phyloP scores from a whole-genome alignment of 2,329 filamentous ascomycete species.

The Septoria petroselini region DNA sequence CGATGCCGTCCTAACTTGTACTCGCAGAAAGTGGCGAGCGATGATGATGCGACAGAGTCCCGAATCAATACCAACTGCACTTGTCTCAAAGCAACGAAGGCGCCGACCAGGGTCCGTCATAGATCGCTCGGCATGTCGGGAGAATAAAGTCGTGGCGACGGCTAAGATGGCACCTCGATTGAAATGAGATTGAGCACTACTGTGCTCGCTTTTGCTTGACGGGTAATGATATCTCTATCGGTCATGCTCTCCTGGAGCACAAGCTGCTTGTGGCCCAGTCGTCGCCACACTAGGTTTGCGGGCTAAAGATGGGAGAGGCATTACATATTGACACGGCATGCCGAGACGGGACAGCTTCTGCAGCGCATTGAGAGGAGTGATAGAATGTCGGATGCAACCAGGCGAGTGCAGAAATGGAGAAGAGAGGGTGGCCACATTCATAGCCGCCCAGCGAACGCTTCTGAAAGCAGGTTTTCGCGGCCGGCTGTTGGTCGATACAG shows the following conservation, averaged over 20 bases:
- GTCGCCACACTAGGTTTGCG: too few relatives aligned
- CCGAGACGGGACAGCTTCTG: too few relatives aligned
- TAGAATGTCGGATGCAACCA: neutral
- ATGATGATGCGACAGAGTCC: too few relatives aligned
- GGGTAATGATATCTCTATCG: too few relatives aligned
- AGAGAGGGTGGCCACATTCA: neutral
- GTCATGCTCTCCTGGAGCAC: too few relatives aligned
- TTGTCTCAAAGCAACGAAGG: neutral
- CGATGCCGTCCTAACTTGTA: too few relatives aligned
- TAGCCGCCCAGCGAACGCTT: neutral
- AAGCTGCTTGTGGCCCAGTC: too few relatives aligned
- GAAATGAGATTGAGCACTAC: too few relatives aligned
- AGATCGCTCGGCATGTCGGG: neutral
- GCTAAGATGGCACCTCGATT: too few relatives aligned
- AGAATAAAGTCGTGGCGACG: neutral
- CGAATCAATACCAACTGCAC: neutral
- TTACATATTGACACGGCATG: too few relatives aligned
- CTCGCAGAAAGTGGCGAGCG: neutral
- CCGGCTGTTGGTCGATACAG: neutral
- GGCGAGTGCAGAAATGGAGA: neutral
- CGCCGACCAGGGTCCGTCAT: neutral
- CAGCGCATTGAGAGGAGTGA: neutral
- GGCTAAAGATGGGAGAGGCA: too few relatives aligned
- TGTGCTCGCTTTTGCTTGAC: too few relatives aligned
- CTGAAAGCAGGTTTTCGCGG: conserved; percentile 3